phyloP scores from a whole-genome alignment of 2,329 filamentous ascomycete genomes.

The Colletotrichum sp. region DNA sequence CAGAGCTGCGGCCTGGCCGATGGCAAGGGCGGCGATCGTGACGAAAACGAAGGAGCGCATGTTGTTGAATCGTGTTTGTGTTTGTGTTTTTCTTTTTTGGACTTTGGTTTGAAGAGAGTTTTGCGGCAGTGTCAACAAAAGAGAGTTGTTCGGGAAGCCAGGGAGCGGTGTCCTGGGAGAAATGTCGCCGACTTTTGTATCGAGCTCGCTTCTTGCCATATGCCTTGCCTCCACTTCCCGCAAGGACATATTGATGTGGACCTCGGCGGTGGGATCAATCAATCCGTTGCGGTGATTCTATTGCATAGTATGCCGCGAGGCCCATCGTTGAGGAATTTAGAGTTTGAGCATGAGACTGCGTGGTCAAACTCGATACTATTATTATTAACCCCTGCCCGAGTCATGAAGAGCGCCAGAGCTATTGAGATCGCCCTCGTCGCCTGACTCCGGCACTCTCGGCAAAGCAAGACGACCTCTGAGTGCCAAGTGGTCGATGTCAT shows the following conservation, averaged over 20 bases:
- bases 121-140: background rate
- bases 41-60: background rate
- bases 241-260: background rate
- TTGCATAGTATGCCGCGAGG: background rate
- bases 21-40: background rate
- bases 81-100: background rate
- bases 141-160: background rate
- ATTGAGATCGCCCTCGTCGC: background rate
- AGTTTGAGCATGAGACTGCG: background rate
- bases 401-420: background rate
- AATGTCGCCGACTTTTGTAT: background rate
- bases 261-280: background rate
- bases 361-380: background rate
- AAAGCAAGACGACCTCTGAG: rapidly evolving
- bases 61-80: background rate
- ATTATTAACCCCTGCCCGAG: background rate
- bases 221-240: background rate
- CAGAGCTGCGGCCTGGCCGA: background rate
- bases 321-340: background rate
- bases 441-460: background rate
- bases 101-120: background rate
- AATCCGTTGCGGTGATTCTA: background rate
- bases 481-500: background rate
- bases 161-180: background rate
- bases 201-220: background rate